These are phyloP conservation scores for Cicer arietinum DNA, from an alignment of 306 rosid genomes.

Conservation along the genomic window DNA sequence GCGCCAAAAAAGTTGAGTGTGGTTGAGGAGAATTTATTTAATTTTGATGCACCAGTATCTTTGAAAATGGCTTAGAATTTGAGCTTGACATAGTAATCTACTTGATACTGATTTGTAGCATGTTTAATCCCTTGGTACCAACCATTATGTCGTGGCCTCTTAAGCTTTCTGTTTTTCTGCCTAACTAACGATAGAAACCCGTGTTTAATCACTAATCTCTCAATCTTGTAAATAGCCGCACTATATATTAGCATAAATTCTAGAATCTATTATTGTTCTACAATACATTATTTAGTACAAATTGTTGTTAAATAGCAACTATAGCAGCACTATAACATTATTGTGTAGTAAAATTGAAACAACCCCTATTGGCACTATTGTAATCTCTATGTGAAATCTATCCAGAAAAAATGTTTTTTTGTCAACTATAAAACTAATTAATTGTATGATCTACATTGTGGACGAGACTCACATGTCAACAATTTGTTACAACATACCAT, in stretches of 20 bases:
- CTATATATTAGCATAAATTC: no score
- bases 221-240: no score
- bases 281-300: no score
- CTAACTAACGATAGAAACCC: neutral
- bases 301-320: no score
- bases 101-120: constrained; percentile 66
- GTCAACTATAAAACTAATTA: neutral
- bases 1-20: neutral
- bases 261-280: no score
- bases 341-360: no score
- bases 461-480: constrained; percentile 39
- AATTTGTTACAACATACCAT: constrained; percentile 42
- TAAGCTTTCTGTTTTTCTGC: neutral
- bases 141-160: neutral
- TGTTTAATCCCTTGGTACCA: constrained; percentile 27
- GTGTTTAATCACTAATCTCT: neutral
- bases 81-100: constrained; percentile 56
- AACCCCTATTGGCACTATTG: no score
- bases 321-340: no score
- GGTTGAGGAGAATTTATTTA: constrained; percentile 9
- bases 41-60: constrained; percentile 18
- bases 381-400: no score
- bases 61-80: constrained; percentile 65
- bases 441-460: constrained; percentile 23
- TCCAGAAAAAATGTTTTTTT: neutral